A percentile compares a stretch with the other conserved stretches of the same genome.
These are phyloP conservation scores for Agmasoma carcini DNA, from an alignment of 371 early-diverging fungal genomes.

Conservation along the genomic window DNA sequence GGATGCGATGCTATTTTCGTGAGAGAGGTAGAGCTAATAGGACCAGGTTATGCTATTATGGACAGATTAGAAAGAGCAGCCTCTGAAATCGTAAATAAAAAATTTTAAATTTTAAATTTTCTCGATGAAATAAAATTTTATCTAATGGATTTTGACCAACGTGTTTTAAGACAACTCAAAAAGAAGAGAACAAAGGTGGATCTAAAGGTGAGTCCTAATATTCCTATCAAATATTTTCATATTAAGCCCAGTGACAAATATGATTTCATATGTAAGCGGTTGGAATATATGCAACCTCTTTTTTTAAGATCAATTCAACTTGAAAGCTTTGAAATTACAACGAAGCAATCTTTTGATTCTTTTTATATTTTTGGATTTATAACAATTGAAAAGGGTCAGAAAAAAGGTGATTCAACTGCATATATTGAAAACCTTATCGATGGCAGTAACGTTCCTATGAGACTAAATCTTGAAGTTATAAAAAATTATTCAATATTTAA, in stretches of 20 bases:
- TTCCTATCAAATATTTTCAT: constrained; percentile 28
- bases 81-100: constrained; percentile 5
- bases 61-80: constrained; percentile 84
- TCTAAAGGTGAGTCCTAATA: no score
- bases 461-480: constrained; percentile 24
- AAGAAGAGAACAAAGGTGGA: no score
- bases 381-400: constrained; percentile 5
- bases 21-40: constrained; percentile 57
- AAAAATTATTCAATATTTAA: constrained; percentile 35
- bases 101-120: background rate
- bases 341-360: background rate
- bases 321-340: constrained; percentile 23
- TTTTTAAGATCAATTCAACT: constrained; percentile 29
- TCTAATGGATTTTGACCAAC: no score
- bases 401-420: background rate
- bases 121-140: no score
- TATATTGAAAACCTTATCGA: constrained; percentile 20
- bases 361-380: constrained; percentile 35
- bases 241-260: constrained; percentile 21
- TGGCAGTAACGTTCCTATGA: constrained; percentile 22
- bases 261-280: constrained; percentile 17
- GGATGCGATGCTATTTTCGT: constrained; percentile 66
- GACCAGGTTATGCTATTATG: constrained; percentile 87
- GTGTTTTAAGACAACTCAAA: no score
- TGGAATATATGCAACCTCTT: constrained; percentile 7